phyloP scores from a whole-genome alignment of 1,284 basidiomycete genomes.

The Cutaneotrichosporon sp. region DNA sequence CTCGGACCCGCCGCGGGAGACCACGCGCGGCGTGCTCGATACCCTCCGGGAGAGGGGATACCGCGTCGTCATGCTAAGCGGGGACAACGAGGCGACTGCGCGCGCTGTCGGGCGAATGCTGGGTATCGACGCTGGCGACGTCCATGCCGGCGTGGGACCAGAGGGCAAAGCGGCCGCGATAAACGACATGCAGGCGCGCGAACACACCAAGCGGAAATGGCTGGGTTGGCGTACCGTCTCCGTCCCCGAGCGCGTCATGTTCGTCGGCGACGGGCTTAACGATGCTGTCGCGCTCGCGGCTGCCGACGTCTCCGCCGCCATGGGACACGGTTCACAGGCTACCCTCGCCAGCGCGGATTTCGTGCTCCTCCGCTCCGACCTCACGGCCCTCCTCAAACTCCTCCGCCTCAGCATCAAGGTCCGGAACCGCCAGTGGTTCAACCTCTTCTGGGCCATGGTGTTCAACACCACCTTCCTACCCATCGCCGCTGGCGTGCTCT shows the following conservation, averaged over 20 bases:
- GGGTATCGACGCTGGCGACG: constrained; percentile 69
- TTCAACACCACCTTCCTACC: constrained; percentile 94
- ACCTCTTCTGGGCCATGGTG: constrained; percentile 84
- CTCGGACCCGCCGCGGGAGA: constrained; percentile 75
- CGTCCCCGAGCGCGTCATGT: constrained; percentile 59
- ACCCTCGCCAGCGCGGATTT: constrained; percentile 97
- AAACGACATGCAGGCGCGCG: constrained; percentile 8
- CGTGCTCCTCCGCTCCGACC: constrained; percentile 91
- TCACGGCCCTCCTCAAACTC: constrained; percentile 91
- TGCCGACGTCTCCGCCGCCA: constrained; percentile 89
- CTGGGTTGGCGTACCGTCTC: no score
- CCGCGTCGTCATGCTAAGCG: constrained; percentile 84
- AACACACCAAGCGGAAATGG: neutral
- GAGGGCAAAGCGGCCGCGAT: constrained; percentile 68
- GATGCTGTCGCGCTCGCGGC: constrained; percentile 95
- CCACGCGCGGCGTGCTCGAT: constrained; percentile 69
- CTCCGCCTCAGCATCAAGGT: constrained; percentile 84
- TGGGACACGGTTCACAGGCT: constrained; percentile 93
- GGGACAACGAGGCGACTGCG: constrained; percentile 76
- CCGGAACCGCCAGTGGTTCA: constrained; percentile 75
- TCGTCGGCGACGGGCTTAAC: constrained; percentile 99
- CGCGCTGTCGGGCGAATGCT: constrained; percentile 77
- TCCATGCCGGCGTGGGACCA: constrained; percentile 85
- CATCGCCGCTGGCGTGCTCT: constrained; percentile 93
- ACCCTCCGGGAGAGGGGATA: constrained; percentile 79